phyloP scores from a whole-genome alignment of 2,329 filamentous ascomycete species.

The Curvularia lunata region DNA sequence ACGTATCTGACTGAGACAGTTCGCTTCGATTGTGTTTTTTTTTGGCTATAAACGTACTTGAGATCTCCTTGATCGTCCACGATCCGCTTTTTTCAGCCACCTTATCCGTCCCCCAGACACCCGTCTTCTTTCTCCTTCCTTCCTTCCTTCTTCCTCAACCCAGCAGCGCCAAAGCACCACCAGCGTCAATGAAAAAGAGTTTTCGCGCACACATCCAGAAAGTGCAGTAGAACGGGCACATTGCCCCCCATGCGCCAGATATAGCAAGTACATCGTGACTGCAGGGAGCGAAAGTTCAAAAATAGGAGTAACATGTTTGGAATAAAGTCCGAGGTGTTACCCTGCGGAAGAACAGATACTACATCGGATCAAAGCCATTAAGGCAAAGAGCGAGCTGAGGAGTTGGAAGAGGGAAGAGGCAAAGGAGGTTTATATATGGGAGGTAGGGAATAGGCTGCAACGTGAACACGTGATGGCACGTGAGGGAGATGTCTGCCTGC shows the following conservation, averaged over 20 bases:
- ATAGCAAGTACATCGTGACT: conserved; percentile 5
- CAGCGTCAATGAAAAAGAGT: conserved; percentile 10
- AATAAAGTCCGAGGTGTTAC: conserved; percentile 12
- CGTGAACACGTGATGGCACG: not conserved
- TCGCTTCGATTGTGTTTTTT: too few relatives aligned
- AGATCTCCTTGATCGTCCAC: too few relatives aligned
- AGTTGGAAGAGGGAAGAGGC: not conserved
- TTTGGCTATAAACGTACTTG: too few relatives aligned
- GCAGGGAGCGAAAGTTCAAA: conserved; percentile 1
- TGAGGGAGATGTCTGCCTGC: not conserved
- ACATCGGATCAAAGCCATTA: conserved; percentile 11
- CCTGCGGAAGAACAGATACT: conserved; percentile 20
- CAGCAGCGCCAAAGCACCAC: not conserved
- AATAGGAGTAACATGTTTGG: conserved; percentile 3
- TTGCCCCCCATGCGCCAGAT: not conserved
- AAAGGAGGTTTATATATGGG: conserved; percentile 5
- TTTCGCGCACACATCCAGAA: conserved; percentile 13
- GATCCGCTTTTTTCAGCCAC: too few relatives aligned
- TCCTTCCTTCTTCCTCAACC: conserved; percentile 11
- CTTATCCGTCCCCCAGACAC: too few relatives aligned
- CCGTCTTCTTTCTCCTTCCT: not conserved
- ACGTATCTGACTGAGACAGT: not conserved
- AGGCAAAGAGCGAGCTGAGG: conserved; percentile 13
- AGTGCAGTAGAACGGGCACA: conserved; percentile 18
- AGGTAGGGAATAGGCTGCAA: not conserved